Base-by-base conservation (phyloP, 148 eudicot genomes). In the Nepenthes gracilis region DNA sequence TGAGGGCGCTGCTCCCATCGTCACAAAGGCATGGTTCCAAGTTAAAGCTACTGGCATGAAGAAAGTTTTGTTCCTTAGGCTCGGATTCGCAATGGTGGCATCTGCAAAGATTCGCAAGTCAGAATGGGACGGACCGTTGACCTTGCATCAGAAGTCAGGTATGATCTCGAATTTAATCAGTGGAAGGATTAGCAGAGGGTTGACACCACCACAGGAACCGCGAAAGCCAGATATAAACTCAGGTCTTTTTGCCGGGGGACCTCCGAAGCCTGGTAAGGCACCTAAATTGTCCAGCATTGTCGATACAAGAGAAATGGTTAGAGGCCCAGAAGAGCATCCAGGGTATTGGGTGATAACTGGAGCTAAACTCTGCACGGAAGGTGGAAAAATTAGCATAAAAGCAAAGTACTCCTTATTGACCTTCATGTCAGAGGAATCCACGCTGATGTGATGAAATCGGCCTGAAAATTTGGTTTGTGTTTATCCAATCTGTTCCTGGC, bases 301-400 rank as follows among this genome's bases (percentile, higher is more conserved):
- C 11, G 95, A 88, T 59, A 84, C 88, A 14, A 82, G 67, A 54
- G 98, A 93, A 67, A 84, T 78, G 83, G 69, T 82, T 35, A 75
- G 94, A 75, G 97, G 96, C 8, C 97, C 96, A 3, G 97, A 88
- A 73, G 86, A 82, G 35, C 70, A 81, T 33, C 97, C 97, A 10
- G 97, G 97, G 35, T 83, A 92, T 72, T 92, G 93, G 96, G 90
- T 88, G 61, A 77, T 88, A 33, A 88, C 97, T 0, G 97, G 97
- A 59, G 97, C 90, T 33, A 92, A 82, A 77, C 82, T 88, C 37
- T 71, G 81, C 40, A 81, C 83, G 35, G 90, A 83, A 66, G 72
- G 78, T 47, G 91, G 96, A 13, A 84, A 75, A 76, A 84, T 93
- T 11, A 63, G 84, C 2, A 74, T 93, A 10, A 84, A 77, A 67